These are phyloP conservation scores for Cyclanthera cordifolia DNA, from an alignment of 306 rosid genomes.

Conservation along the genomic window DNA sequence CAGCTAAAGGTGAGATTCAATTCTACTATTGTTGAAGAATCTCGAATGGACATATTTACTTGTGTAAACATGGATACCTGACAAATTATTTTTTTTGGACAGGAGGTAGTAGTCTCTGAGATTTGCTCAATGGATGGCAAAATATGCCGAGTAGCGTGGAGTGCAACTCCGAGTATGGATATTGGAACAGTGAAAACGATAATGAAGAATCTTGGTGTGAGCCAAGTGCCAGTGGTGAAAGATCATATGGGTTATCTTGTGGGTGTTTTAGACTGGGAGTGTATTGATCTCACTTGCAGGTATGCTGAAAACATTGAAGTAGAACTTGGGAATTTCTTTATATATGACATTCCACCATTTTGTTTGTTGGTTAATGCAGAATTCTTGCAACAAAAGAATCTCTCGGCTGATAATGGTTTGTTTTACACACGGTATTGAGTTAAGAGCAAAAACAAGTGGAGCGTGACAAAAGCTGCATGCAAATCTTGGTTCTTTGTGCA, in stretches of 20 bases:
- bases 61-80: constrained; percentile 12
- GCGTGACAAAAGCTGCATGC: background rate
- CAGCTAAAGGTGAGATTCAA: constrained; percentile 39
- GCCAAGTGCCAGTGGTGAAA: constrained; percentile 55
- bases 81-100: constrained; percentile 24
- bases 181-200: constrained; percentile 52
- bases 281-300: constrained; percentile 81
- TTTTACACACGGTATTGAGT: background rate
- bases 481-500: background rate
- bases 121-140: constrained; percentile 50
- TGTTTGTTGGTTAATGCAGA: constrained; percentile 1
- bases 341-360: background rate
- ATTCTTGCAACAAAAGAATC: constrained; percentile 14
- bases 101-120: constrained; percentile 71
- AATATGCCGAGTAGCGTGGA: constrained; percentile 55
- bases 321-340: background rate
- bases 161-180: constrained; percentile 73
- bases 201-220: constrained; percentile 52
- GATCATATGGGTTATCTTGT: constrained; percentile 44
- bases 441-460: background rate
- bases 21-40: background rate
- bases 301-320: constrained; percentile 12
- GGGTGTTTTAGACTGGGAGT: constrained; percentile 66
- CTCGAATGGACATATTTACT: too few relatives aligned
- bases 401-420: background rate